phyloP scores from a whole-genome alignment of 208 protist species.

The Acanthamoeba culbertsoni region DNA sequence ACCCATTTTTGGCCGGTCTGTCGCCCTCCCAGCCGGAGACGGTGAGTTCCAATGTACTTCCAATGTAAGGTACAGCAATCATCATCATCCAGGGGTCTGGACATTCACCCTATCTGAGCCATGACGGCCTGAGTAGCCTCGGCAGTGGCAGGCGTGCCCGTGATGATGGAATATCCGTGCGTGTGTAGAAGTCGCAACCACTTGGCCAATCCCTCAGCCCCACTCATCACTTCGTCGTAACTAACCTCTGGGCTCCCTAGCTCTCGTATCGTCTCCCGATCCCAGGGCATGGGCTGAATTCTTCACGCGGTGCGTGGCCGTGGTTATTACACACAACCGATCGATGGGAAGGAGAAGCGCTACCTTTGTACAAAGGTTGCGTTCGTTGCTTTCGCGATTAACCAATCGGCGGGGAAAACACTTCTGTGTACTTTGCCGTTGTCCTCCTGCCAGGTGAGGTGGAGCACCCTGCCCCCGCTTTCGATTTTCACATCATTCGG shows the following conservation, averaged over 20 bases:
- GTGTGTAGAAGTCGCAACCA: constrained; percentile 1
- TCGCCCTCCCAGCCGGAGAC: neutral
- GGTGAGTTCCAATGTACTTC: no score
- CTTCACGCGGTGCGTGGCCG: neutral
- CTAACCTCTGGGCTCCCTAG: neutral
- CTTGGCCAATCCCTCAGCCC: neutral
- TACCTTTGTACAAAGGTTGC: neutral
- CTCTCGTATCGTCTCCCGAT: neutral
- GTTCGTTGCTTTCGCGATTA: neutral
- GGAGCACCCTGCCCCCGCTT: neutral
- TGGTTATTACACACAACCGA: neutral
- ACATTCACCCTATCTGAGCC: neutral
- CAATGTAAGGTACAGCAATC: no score
- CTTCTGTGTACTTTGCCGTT: neutral
- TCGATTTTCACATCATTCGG: neutral
- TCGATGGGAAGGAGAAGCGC: neutral
- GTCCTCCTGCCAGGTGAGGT: neutral
- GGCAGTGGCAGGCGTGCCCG: neutral
- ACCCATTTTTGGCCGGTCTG: neutral
- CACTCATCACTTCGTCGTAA: constrained; percentile 21
- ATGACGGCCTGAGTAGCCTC: constrained; percentile 21
- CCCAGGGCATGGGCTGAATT: neutral
- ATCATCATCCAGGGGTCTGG: neutral
- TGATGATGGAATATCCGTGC: constrained; percentile 32
- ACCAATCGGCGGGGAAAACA: neutral